phyloP scores from a whole-genome alignment of 495 filamentous ascomycete genomes.

The Polyplosphaeria fusca region DNA sequence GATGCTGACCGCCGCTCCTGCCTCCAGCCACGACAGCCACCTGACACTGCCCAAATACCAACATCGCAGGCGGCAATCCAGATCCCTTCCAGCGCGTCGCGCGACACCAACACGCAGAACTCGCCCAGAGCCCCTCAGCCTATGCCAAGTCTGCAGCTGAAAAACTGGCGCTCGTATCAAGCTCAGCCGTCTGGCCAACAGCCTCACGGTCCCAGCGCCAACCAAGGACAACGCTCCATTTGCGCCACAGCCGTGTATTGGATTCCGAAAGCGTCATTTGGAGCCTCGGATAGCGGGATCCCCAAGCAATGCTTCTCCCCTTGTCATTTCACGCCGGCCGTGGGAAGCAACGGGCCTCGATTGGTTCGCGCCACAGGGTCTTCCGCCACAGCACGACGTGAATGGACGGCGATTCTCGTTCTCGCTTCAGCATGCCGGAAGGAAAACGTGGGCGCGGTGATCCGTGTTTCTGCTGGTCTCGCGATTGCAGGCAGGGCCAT shows the following conservation, averaged over 20 bases:
- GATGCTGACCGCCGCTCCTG: too few species aligned
- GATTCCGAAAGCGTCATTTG: not conserved
- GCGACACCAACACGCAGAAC: too few species aligned
- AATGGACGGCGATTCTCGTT: not conserved
- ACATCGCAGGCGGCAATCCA: too few species aligned
- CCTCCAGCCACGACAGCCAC: too few species aligned
- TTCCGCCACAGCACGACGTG: not conserved
- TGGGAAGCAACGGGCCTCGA: not conserved
- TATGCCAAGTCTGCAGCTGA: not conserved
- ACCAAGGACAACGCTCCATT: not conserved
- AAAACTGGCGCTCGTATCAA: not conserved
- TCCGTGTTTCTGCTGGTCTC: not conserved
- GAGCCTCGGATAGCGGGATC: not conserved
- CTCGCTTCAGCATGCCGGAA: not conserved
- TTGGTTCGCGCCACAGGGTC: not conserved
- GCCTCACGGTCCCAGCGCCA: not conserved
- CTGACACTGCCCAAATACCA: too few species aligned
- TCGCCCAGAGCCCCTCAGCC: too few species aligned
- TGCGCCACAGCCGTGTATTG: not conserved
- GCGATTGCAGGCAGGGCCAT: not conserved
- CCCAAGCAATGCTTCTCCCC: not conserved
- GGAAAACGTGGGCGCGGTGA: not conserved
- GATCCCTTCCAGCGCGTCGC: too few species aligned
- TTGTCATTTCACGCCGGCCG: too few species aligned
- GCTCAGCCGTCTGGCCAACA: not conserved